These are phyloP conservation scores for Ophiostoma ulmi DNA, from an alignment of 2,329 filamentous ascomycete genomes.

Conservation along the genomic window DNA sequence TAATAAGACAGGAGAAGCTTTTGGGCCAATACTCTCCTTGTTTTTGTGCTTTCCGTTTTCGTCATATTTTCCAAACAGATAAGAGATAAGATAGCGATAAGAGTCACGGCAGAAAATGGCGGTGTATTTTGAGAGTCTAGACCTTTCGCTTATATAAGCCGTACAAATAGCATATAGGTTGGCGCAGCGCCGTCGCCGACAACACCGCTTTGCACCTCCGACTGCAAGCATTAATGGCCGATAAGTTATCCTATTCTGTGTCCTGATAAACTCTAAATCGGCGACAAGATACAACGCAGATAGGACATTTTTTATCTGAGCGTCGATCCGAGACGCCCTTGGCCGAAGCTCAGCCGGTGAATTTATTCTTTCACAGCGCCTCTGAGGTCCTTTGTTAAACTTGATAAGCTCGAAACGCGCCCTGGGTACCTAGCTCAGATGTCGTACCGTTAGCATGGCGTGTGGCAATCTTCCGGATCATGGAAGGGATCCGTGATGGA, in stretches of 20 bases:
- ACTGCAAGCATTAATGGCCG: background rate
- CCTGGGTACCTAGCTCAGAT: background rate
- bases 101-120: background rate
- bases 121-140: background rate
- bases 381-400: background rate
- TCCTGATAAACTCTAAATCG: background rate
- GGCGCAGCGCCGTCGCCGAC: background rate
- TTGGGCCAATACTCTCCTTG: background rate
- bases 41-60: constrained; percentile 2
- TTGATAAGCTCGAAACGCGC: background rate
- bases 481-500: background rate
- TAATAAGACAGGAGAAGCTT: background rate
- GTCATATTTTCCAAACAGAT: constrained; percentile 17
- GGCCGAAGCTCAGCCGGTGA: constrained; percentile 6
- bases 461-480: background rate
- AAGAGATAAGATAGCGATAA: constrained; percentile 11
- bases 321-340: background rate
- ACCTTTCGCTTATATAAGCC: background rate
- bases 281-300: background rate
- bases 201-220: background rate
- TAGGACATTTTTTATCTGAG: background rate
- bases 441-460: background rate
- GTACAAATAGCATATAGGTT: background rate
- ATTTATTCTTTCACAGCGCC: background rate
- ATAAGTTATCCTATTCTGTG: background rate